phyloP scores from a whole-genome alignment of 176 grass and related monocot genomes.

The Ensete ventricosum region DNA sequence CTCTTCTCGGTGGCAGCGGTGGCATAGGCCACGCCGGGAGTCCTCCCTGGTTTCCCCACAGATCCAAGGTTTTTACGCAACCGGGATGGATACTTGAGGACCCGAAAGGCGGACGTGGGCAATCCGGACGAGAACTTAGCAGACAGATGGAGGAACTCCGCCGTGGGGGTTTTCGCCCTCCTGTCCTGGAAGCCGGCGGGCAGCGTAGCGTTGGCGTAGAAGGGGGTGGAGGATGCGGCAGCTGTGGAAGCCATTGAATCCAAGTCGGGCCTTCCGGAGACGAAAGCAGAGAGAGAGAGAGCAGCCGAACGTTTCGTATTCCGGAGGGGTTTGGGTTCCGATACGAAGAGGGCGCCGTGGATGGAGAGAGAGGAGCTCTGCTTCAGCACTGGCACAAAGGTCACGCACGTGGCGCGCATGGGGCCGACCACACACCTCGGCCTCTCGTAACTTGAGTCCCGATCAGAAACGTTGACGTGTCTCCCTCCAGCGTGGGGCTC shows the following conservation, averaged over 20 bases:
- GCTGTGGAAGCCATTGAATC: slow-evolving; percentile 29
- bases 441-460: too few species aligned
- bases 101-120: background rate
- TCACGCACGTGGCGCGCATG: too few species aligned
- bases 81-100: background rate
- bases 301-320: background rate
- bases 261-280: background rate
- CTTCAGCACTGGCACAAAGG: too few species aligned
- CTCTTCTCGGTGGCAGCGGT: slow-evolving; percentile 70
- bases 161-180: background rate
- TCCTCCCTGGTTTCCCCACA: slow-evolving; percentile 21
- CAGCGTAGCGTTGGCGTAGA: background rate
- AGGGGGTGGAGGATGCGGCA: slow-evolving; percentile 15
- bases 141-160: slow-evolving; percentile 21
- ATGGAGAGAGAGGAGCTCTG: too few species aligned
- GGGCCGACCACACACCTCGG: too few species aligned
- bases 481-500: too few species aligned
- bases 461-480: too few species aligned
- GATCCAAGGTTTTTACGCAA: slow-evolving; percentile 3
- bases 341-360: too few species aligned
- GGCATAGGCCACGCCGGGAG: slow-evolving; percentile 59
- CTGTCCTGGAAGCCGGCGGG: background rate
- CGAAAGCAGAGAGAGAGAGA: background rate
- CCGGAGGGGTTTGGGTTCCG: too few species aligned
- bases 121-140: background rate